Conservation (phyloP, 257 asterid genomes). For the Lycium ferocissimum region DNA sequence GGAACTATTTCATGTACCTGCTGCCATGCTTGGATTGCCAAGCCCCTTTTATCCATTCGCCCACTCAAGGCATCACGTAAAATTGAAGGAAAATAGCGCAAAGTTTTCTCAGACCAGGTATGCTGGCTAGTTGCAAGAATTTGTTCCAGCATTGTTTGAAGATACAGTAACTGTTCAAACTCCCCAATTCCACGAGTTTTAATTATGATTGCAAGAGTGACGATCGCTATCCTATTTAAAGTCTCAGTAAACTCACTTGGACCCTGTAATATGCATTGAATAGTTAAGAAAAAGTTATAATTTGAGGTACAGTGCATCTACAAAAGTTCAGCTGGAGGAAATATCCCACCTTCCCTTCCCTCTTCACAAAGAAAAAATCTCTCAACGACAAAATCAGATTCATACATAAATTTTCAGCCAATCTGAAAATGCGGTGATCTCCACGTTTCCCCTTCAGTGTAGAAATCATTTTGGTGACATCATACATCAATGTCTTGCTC, state of each 20-base stretch:
- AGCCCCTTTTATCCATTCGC: conserved; percentile 81
- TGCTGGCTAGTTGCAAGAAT: conserved; percentile 93
- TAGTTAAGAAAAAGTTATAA: conserved; percentile 39
- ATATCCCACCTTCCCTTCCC: conserved; percentile 87
- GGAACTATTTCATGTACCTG: conserved; percentile 54
- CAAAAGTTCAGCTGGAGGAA: conserved; percentile 33
- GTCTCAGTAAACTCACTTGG: conserved; percentile 98
- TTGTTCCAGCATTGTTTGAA: conserved; percentile 95
- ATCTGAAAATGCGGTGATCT: conserved; percentile 93
- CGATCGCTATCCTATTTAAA: conserved; percentile 79
- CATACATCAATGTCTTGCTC: conserved; percentile 90
- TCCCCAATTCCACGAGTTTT: conserved; percentile 98
- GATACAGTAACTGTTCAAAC: conserved; percentile 85
- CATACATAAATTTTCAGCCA: conserved; percentile 94
- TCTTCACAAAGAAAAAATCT: conserved; percentile 87
- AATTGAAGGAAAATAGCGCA: conserved; percentile 85
- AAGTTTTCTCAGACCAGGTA: conserved; percentile 98
- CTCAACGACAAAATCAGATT: conserved; percentile 90
- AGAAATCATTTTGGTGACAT: conserved; percentile 85
- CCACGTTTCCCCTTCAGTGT: conserved; percentile 92
- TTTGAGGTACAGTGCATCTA: conserved; percentile 36
- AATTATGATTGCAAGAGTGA: conserved; percentile 85
- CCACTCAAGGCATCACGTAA: conserved; percentile 87
- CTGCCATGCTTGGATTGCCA: conserved; percentile 95
- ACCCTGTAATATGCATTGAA: conserved; percentile 66